These are phyloP conservation scores for Rhodosporidiobolus sp. DNA, from an alignment of 768 basidiomycete species.

Conservation along the genomic window DNA sequence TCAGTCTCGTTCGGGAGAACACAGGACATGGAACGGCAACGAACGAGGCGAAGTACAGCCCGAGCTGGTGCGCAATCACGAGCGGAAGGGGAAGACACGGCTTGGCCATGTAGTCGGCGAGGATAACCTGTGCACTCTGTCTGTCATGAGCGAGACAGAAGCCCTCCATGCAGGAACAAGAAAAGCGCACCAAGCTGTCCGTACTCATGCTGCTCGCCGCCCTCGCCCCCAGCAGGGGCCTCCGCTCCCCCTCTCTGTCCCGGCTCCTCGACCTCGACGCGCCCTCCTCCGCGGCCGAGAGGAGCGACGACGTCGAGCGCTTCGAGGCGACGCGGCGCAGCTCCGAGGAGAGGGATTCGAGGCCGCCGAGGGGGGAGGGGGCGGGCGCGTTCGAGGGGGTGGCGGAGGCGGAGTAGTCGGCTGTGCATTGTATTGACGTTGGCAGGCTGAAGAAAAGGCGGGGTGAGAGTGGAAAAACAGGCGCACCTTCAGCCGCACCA, in stretches of 20 bases:
- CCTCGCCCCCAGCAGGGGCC: slow-evolving; percentile 12
- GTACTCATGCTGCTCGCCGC: neutral
- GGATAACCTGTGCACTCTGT: slow-evolving; percentile 1
- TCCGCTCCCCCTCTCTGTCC: slow-evolving; percentile 6
- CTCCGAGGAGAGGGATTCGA: neutral
- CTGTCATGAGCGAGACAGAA: neutral
- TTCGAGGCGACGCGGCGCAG: neutral
- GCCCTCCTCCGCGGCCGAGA: neutral
- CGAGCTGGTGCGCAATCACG: slow-evolving; percentile 55
- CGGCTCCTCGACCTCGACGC: neutral
- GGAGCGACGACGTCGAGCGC: neutral
- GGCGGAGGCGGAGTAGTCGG: neutral
- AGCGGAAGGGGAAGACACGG: slow-evolving; percentile 76
- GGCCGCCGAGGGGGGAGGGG: too few species aligned
- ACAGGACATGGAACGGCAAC: neutral
- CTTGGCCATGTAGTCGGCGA: slow-evolving; percentile 40
- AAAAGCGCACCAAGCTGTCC: slow-evolving; percentile 5
- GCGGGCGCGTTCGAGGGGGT: neutral
- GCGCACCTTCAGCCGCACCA: slow-evolving; percentile 15
- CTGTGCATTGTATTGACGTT: neutral
- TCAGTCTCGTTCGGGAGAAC: neutral
- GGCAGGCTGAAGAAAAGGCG: neutral
- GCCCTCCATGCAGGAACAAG: too few species aligned
- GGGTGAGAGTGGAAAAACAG: neutral
- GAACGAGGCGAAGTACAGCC: slow-evolving; percentile 51